A percentile compares a stretch with the other conserved stretches of the same genome.
Conservation (phyloP, 2,329 filamentous ascomycete species). For the Colletotrichum godetiae region DNA sequence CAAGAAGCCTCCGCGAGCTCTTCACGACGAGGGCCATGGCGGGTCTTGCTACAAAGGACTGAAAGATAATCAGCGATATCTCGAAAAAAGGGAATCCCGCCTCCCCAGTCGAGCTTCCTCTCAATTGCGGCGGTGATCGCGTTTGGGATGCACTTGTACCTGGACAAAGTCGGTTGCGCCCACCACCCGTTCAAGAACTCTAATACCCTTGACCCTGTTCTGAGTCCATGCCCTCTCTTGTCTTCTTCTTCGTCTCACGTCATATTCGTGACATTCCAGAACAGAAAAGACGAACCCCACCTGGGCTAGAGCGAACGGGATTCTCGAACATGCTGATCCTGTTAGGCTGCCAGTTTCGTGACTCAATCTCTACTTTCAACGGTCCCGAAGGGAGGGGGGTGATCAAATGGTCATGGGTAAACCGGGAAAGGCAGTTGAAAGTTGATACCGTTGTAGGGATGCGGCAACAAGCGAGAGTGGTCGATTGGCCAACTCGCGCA, state of each 20-base stretch:
- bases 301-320: background rate
- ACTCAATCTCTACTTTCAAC: background rate
- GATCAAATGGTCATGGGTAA: background rate
- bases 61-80: background rate
- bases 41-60: no score
- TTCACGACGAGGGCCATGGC: background rate
- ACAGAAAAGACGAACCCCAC: background rate
- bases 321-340: background rate
- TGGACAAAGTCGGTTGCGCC: background rate
- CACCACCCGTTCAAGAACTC: background rate
- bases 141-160: slow-evolving; percentile 6
- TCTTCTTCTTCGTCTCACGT: slow-evolving; percentile 24
- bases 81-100: background rate
- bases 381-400: background rate
- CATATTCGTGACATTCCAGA: slow-evolving; percentile 30
- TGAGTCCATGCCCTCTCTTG: background rate
- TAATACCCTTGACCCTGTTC: slow-evolving; percentile 6
- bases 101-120: background rate
- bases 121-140: background rate
- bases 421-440: background rate
- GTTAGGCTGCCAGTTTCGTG: background rate
- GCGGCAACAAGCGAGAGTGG: background rate
- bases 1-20: background rate
- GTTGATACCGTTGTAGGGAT: background rate
- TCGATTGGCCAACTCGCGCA: background rate